Conservation (phyloP, 1,284 basidiomycete species). For the Tilletiaria anomala region DNA sequence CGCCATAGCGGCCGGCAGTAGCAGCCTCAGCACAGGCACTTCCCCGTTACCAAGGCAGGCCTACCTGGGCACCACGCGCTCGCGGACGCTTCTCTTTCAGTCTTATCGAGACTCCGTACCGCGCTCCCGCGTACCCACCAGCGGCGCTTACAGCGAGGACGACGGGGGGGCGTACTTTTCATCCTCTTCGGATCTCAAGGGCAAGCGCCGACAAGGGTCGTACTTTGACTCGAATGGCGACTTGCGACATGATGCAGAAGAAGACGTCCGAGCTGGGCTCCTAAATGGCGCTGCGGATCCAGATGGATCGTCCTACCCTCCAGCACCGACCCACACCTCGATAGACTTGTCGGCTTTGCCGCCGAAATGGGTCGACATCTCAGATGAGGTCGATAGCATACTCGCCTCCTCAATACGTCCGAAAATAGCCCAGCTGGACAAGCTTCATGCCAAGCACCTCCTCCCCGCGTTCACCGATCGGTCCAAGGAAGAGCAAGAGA, state of each 20-base stretch:
- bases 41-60: too few relatives aligned
- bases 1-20: too few relatives aligned
- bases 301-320: conserved; percentile 5
- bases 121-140: too few relatives aligned
- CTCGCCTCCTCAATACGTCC: conserved; percentile 15
- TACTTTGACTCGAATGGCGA: conserved; percentile 15
- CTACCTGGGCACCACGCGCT: background rate
- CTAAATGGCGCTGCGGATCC: conserved; percentile 41
- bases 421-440: conserved; percentile 57
- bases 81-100: background rate
- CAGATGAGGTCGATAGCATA: conserved; percentile 25
- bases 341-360: conserved; percentile 16
- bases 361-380: conserved; percentile 34
- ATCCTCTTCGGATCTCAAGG: too few relatives aligned
- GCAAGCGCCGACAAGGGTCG: too few relatives aligned
- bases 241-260: conserved; percentile 4
- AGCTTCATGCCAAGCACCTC: conserved; percentile 84
- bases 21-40: too few relatives aligned
- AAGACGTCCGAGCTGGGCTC: conserved; percentile 1
- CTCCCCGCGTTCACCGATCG: conserved; percentile 93
- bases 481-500: conserved; percentile 79
- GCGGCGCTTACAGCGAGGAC: too few relatives aligned
- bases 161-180: too few relatives aligned
- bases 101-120: too few relatives aligned
- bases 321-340: background rate